Conservation (phyloP, 805 yeast genomes). For the Candida vartiovaarae region DNA sequence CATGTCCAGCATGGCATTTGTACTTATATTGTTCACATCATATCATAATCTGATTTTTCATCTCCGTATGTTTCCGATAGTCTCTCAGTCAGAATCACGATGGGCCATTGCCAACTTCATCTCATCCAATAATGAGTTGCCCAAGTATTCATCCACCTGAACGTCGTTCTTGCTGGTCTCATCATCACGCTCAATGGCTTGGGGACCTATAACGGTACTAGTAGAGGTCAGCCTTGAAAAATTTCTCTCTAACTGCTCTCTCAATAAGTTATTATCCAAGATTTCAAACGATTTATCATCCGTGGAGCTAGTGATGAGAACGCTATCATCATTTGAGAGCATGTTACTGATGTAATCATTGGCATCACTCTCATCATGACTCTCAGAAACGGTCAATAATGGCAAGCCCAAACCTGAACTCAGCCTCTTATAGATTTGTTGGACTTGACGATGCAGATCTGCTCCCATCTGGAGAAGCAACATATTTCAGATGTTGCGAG, state of each 20-base stretch:
- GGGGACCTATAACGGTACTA: not conserved
- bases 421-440: constrained; percentile 15
- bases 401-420: constrained; percentile 25
- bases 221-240: constrained; percentile 11
- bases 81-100: too few relatives aligned
- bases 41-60: too few relatives aligned
- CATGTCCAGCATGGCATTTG: constrained; percentile 3
- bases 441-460: constrained; percentile 2
- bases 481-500: constrained; percentile 3
- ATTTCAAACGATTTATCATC: constrained; percentile 6
- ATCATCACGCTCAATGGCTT: not conserved
- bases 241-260: constrained; percentile 14
- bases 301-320: constrained; percentile 11
- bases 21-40: not conserved
- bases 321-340: constrained; percentile 22
- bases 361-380: constrained; percentile 8
- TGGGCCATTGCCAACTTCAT: constrained; percentile 7
- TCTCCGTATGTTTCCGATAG: too few relatives aligned
- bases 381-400: constrained; percentile 24
- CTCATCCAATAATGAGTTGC: constrained; percentile 13
- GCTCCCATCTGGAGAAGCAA: constrained; percentile 7
- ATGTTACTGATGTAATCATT: constrained; percentile 15
- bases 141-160: constrained; percentile 6
- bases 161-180: constrained; percentile 11
- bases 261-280: constrained; percentile 13